phyloP scores from a whole-genome alignment of 306 rosid genomes.

The Malus sylvestris region DNA sequence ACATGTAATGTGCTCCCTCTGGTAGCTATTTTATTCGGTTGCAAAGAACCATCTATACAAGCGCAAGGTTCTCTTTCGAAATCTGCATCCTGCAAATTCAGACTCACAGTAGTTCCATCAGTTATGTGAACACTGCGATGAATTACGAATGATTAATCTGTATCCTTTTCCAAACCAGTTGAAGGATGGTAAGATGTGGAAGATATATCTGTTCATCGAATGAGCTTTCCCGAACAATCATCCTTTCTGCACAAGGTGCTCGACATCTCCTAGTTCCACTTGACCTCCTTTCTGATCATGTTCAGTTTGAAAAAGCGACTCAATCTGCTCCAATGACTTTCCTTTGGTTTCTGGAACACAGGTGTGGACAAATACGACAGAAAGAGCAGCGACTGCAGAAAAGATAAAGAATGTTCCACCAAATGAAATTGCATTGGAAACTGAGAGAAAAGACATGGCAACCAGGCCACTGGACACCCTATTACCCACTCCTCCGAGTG shows the following conservation, averaged over 20 bases:
- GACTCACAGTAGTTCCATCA: background rate
- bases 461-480: conserved; percentile 72
- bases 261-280: conserved; percentile 70
- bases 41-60: conserved; percentile 17
- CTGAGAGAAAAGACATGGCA: conserved; percentile 84
- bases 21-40: conserved; percentile 11
- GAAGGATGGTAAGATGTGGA: background rate
- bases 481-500: conserved; percentile 74
- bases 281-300: conserved; percentile 30
- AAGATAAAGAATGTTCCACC: conserved; percentile 74
- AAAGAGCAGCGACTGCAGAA: conserved; percentile 55
- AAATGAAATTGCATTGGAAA: conserved; percentile 37
- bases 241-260: conserved; percentile 72
- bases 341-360: conserved; percentile 89
- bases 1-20: conserved; percentile 6
- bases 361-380: conserved; percentile 54
- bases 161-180: conserved; percentile 12
- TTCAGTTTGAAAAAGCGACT: conserved; percentile 53
- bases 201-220: background rate
- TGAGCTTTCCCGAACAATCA: background rate
- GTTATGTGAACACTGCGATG: background rate
- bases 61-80: conserved; percentile 12
- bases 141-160: background rate
- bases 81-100: conserved; percentile 6
- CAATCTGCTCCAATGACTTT: conserved; percentile 87